phyloP scores from a whole-genome alignment of 1,284 basidiomycete species.

The Pseudozyma pruni region DNA sequence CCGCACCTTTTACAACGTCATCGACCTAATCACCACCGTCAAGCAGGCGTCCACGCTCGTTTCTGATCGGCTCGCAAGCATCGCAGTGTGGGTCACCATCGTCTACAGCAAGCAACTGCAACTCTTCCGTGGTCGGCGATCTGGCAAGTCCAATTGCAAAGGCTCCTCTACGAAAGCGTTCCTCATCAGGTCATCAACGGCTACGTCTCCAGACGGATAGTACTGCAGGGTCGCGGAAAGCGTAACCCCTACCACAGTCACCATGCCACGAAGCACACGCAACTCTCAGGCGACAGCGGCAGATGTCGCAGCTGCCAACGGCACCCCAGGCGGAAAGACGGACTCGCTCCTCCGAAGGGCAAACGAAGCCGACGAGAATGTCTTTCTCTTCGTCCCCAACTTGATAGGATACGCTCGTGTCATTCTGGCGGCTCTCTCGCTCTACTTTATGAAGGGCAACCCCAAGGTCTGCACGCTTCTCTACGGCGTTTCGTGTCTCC shows the following conservation, averaged over 20 bases:
- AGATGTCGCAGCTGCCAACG: conserved; percentile 32
- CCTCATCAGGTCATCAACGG: too few species aligned
- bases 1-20: too few species aligned
- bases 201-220: too few species aligned
- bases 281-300: conserved; percentile 37
- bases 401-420: conserved; percentile 92
- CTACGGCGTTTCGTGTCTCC: conserved; percentile 90
- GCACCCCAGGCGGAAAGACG: conserved; percentile 18
- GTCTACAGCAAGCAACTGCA: too few species aligned
- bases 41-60: too few species aligned
- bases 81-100: too few species aligned
- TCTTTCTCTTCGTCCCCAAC: conserved; percentile 86
- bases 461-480: conserved; percentile 90
- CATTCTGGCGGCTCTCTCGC: conserved; percentile 85
- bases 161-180: too few species aligned
- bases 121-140: too few species aligned
- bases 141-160: too few species aligned
- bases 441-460: conserved; percentile 85
- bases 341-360: conserved; percentile 39
- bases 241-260: too few species aligned
- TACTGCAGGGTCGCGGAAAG: too few species aligned
- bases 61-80: background rate
- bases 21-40: too few species aligned
- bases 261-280: conserved; percentile 40
- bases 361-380: conserved; percentile 59